Percentiles rank a stretch among this genome's conserved stretches.
Conservation (phyloP, 129 eudicot genomes). For the Centrapalus pauciflorus region DNA sequence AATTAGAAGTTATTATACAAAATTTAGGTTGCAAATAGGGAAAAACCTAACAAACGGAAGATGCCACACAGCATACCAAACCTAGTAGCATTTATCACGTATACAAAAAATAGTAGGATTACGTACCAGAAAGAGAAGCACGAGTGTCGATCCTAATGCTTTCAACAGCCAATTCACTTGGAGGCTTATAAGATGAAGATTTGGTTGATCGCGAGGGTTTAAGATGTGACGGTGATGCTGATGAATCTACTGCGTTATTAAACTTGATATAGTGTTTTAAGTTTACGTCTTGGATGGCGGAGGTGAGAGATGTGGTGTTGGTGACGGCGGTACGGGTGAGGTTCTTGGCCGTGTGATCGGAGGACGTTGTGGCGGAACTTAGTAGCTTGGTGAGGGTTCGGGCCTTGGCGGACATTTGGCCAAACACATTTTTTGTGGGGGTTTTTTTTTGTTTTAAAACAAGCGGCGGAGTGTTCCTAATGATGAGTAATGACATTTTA, state of each 20-base stretch:
- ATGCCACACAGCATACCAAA: not conserved
- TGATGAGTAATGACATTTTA: no score
- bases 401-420: constrained; percentile 26
- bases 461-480: not conserved
- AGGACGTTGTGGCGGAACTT: constrained; percentile 28
- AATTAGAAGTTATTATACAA: not conserved
- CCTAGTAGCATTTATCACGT: not conserved
- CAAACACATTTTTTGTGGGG: not conserved
- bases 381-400: constrained; percentile 25
- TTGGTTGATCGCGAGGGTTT: constrained; percentile 2
- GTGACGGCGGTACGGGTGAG: constrained; percentile 25
- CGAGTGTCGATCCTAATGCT: constrained; percentile 25
- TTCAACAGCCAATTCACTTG: constrained; percentile 18
- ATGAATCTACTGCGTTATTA: constrained; percentile 9
- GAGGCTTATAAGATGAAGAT: constrained; percentile 18
- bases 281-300: constrained; percentile 20
- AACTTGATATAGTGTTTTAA: constrained; percentile 20
- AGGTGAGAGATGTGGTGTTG: constrained; percentile 14
- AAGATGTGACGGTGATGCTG: constrained; percentile 13
- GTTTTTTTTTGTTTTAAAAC: not conserved
- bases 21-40: not conserved
- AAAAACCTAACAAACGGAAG: constrained; percentile 1
- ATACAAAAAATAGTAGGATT: not conserved
- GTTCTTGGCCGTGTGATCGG: constrained; percentile 37
- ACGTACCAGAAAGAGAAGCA: constrained; percentile 19